Evolutionary conservation across 1,139 yeast species (phyloP), one percentile per base, ranked within the genome.

Genomic region (Lodderomyces metapsilosis): DNA sequence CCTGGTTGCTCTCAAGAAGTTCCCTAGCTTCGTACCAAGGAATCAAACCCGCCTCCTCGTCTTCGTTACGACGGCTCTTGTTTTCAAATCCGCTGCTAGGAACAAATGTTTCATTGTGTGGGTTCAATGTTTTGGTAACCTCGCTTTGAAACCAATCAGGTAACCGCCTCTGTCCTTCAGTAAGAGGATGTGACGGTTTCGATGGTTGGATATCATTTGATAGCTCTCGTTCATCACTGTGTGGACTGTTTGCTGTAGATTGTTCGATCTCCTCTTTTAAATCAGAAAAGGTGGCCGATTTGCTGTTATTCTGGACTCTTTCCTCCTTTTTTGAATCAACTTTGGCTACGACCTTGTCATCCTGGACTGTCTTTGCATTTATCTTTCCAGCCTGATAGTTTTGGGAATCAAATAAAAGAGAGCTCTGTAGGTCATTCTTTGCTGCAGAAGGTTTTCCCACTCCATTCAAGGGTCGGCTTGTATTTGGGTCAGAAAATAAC

Each of bases 11-110:
- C 23, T 43, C 45, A 30, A 48, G 35, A 40, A 42, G 36, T 18
- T 54, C 57, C 39, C 62, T 65, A 2, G 76, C 76, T 40, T 74
- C 80, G 27, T 58, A 59, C 74, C 78, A 76, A 0, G 78, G 63
- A 11, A 76, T 64, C 43, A 78, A 56, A 0, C 82, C 82, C 0
- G 72, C 74, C 31, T 64, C 66, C 43, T 74, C 76, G 39, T 76
- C 80, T 32, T 66, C 75, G 3, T 66, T 57, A n/a, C 49, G 46
- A 16, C 30, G 46, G 18, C 30, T 21, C 12, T 45, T 44, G 18
- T 13, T 34, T 23, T 34, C 43, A 8, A 13, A 4, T 8, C 28
- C 20, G 17, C 22, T 25, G 27, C 33, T 42, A 12, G 42, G 22
- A 3, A 49, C 36, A 41, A 47, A 47, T 32, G 32, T 51, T 33